Evolutionary conservation across 2,329 filamentous ascomycete genomes (phyloP).

Genomic region (Phialemoniopsis sp.): DNA sequence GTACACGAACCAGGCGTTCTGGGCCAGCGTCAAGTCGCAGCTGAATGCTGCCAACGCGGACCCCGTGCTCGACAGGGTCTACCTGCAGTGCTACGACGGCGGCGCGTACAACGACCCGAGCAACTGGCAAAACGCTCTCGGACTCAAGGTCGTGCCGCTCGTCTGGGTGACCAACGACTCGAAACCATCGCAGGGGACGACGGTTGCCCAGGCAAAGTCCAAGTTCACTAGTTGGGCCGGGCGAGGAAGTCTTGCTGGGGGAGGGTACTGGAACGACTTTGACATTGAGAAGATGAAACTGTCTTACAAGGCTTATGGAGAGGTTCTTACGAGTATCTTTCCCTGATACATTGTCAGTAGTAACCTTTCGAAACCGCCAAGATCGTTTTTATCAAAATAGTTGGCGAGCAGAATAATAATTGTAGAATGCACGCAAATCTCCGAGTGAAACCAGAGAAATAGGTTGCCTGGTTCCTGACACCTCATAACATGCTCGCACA

Average conservation of each 20-base stretch:
- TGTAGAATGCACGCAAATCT: no score
- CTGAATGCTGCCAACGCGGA: slow-evolving; percentile 21
- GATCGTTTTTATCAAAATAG: no score
- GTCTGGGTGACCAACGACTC: slow-evolving; percentile 41
- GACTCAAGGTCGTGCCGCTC: slow-evolving; percentile 35
- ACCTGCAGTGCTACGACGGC: slow-evolving; percentile 41
- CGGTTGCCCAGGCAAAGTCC: slow-evolving; percentile 25
- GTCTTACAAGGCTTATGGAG: slow-evolving; percentile 27
- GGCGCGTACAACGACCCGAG: slow-evolving; percentile 33
- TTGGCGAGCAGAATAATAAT: no score
- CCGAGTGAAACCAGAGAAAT: no score
- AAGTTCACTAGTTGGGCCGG: slow-evolving; percentile 28
- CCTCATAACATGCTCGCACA: no score
- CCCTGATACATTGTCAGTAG: no score
- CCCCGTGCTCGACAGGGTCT: slow-evolving; percentile 30
- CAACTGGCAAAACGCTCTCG: slow-evolving; percentile 29
- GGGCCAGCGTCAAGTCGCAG: slow-evolving; percentile 23
- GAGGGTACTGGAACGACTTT: slow-evolving; percentile 41
- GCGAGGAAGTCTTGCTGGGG: slow-evolving; percentile 24
- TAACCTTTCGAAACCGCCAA: no score
- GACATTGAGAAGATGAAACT: slow-evolving; percentile 39
- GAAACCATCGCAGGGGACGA: slow-evolving; percentile 34
- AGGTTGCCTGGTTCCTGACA: no score
- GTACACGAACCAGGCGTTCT: slow-evolving; percentile 34
- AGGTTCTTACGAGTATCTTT: slow-evolving; percentile 16